Evolutionary conservation across 2,329 filamentous ascomycete species (phyloP).

Genomic region (Fusarium mundagurra): DNA sequence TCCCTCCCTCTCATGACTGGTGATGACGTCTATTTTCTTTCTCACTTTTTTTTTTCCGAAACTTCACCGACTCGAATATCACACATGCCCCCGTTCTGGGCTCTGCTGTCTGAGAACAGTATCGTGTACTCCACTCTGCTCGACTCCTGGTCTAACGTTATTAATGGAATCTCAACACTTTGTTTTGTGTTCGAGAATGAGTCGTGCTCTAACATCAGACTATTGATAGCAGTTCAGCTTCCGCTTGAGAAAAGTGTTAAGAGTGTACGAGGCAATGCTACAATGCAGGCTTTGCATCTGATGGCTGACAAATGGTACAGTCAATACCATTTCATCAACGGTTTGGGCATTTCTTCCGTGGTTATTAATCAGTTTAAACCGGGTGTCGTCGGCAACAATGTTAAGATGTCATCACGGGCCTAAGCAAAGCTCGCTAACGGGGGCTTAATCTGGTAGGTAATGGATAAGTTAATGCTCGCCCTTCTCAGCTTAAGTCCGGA

Average conservation of each 20-base stretch:
- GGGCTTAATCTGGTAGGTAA: conserved; percentile 26
- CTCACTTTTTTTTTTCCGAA: conserved; percentile 37
- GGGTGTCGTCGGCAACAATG: conserved; percentile 39
- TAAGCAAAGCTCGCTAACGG: conserved; percentile 18
- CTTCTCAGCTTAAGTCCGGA: conserved; percentile 33
- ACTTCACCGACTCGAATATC: conserved; percentile 43
- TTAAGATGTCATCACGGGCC: conserved; percentile 18
- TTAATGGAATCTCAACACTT: background rate
- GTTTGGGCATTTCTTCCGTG: conserved; percentile 37
- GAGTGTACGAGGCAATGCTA: background rate
- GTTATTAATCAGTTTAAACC: conserved; percentile 27
- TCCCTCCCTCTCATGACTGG: conserved; percentile 11
- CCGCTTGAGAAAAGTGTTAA: background rate
- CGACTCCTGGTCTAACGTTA: background rate
- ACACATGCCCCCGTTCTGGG: conserved; percentile 26
- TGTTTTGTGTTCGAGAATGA: background rate
- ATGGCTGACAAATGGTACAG: conserved; percentile 40
- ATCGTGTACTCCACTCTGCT: conserved; percentile 11
- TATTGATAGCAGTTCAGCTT: background rate
- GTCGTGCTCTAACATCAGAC: background rate
- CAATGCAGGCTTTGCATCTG: conserved; percentile 14
- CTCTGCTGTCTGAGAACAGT: background rate
- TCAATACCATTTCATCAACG: conserved; percentile 22
- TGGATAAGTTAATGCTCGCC: conserved; percentile 36
- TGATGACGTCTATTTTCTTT: conserved; percentile 33